Evolutionary conservation across 129 eudicot species (phyloP), one percentile per base, ranked within the genome.

Genomic region (Ambrosia trifida): DNA sequence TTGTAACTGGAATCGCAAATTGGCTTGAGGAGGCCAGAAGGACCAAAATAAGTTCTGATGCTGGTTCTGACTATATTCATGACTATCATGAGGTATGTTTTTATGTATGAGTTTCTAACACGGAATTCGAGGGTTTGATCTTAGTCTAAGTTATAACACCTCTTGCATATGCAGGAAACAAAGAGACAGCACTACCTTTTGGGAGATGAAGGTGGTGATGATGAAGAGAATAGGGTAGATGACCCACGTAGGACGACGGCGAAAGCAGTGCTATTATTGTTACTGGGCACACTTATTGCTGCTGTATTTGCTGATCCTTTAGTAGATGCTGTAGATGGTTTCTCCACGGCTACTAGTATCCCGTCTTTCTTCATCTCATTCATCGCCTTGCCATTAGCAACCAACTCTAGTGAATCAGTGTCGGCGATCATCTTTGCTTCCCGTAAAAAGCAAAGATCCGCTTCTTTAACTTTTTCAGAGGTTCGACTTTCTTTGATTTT

Each of bases 391-490:
- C 99, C 97, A 8, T 52, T 95, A 47, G 99, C 87, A 50, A 95
- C 97, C 38, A 95, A 90, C 80, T 95, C 99, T 12, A 86, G 97
- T 66, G 99, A 95, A 83, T 91, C 99, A 0, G 97, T 90, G 4
- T 90, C 99, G 0, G 97, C 99, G 11, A 81, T 95, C 68, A 90
- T 88, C 50, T 95, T 88, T 72, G 96, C 99, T 50, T 85, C 76
- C 62, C 79, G 97, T 66, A 95, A 95, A 78, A 95, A 81, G 74
- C 70, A 74, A 66, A 80, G 92, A 81, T 88, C 99, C 20, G 88
- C 99, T 13, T 95, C 99, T 7, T 74, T 95, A 61, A 90, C 99
- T 30, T 90, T 95, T 73, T 95, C 99, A 4, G 97, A 90, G 99
- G 99, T 95, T 73, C 40, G 84, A 73, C 30, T 33, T 50, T 60